Evolutionary conservation across 208 protist genomes (phyloP), one percentile per base, ranked within the genome.

Genomic region (Leishmania turanica): DNA sequence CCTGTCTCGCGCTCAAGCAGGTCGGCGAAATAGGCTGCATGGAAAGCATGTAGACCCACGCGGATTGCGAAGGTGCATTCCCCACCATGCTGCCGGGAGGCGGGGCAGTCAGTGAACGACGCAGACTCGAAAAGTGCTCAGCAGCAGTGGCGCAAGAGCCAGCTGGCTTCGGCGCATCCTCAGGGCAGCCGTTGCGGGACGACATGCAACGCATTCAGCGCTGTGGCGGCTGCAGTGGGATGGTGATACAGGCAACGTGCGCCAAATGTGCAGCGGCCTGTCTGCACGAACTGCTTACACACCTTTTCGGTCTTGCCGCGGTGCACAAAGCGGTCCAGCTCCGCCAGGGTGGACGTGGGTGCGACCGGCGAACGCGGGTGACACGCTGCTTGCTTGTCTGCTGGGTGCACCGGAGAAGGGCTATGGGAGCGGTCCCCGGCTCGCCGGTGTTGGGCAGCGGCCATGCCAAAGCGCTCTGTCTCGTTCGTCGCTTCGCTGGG

Each of bases 161-260:
- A 45, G 4, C 45, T 31, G 51, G 31, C 45, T 3, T 34, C 45
- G 49, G 71, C 45, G 24, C 45, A 37, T 42, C 27, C 24, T n/a
- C 66, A 27, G 6, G 34, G 9, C 13, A 40, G 5, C 11, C 56
- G 42, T 69, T 45, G 65, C 11, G 60, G 45, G 11, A 37, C 45
- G 8, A 42, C 42, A n/a, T 7, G 42, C 13, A 1, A 34, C 19
- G 7, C 31, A n/a, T 34, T 21, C 53, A 56, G 27, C 21, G 42
- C 34, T 31, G 13, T 54, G 42, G 62, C 58, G 0, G 1, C 42
- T 37, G 13, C 56, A 31, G 2, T 62, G 19, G 71, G 54, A 85
- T 97, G 94, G 72, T 95, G 91, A 75, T 91, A 97, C 45, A 96
- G 87, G 76, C 94, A 97, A 17, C 92, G 90, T 19, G 91, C 87